phyloP scores from a whole-genome alignment of 257 asterid genomes.

The Lycium ferocissimum region DNA sequence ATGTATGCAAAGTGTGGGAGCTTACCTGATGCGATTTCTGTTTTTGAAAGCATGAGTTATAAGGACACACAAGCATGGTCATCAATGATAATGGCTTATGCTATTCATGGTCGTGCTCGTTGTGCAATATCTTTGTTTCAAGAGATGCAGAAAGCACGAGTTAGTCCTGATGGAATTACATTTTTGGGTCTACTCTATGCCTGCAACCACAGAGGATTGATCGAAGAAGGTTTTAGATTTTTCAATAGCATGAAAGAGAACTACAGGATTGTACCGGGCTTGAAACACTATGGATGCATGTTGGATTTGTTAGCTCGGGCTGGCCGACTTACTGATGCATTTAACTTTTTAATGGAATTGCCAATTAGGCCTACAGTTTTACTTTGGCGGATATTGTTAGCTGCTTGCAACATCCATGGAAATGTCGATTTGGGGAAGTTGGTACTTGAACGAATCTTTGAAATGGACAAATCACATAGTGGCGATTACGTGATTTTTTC shows the following conservation, averaged over 20 bases:
- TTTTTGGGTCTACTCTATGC: constrained; percentile 47
- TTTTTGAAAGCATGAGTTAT: constrained; percentile 37
- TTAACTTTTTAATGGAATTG: constrained; percentile 35
- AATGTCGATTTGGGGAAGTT: constrained; percentile 43
- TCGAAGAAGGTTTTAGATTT: constrained; percentile 39
- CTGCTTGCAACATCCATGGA: constrained; percentile 49
- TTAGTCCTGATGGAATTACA: constrained; percentile 46
- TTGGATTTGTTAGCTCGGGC: constrained; percentile 51
- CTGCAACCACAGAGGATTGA: constrained; percentile 46
- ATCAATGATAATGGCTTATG: constrained; percentile 51
- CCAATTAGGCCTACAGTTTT: constrained; percentile 44
- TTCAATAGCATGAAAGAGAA: constrained; percentile 40
- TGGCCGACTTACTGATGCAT: constrained; percentile 45
- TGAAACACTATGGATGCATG: constrained; percentile 51
- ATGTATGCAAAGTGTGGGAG: constrained; percentile 60
- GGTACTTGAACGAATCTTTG: constrained; percentile 37
- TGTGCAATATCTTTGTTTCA: constrained; percentile 44
- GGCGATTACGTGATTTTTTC: constrained; percentile 49
- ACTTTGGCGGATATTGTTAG: constrained; percentile 50
- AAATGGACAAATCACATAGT: constrained; percentile 45
- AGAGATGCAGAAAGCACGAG: constrained; percentile 36
- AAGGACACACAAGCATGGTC: constrained; percentile 52
- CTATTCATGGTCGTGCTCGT: constrained; percentile 46
- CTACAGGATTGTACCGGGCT: constrained; percentile 41
- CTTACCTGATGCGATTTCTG: constrained; percentile 44